Base-by-base conservation (phyloP, 805 yeast species). In the Zygosaccharomyces kombuchaensis region DNA sequence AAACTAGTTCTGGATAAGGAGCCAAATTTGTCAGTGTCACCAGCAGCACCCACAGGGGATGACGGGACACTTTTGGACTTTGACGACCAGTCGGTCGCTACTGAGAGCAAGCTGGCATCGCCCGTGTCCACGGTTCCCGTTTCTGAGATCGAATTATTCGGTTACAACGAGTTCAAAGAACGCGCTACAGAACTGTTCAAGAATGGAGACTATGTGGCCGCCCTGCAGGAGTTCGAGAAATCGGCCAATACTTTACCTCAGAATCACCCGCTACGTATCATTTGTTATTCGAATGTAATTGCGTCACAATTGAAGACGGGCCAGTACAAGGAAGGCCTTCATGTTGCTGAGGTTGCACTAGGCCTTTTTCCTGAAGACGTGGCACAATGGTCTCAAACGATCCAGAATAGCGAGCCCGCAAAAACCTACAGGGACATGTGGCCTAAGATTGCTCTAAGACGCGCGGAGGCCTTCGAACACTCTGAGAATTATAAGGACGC, bases 401-500 rank as follows among this genome's bases (percentile, higher is more conserved):
- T 84, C 49, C 65, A 57, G 38, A 46, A 56, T 16, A 53, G 59
- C 36, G 45, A 48, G 6, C 64, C 65, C 0, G 27, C 40, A 9
- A 63, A 48, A 38, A 47, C 58, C 1, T 63, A 51, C 43, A 80
- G 77, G 58, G 81, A 79, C 13, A 80, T 93, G 64, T 87, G 89
- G 84, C 65, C 76, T 19, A 90, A 88, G 63, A 71, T 91, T 13
- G 63, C 80, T 40, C 67, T 77, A 2, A 79, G 84, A 49, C 78
- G 79, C 51, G 97, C 96, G 0, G 97, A 93, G 59, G 82, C 91
- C 2, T 72, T 81, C 34, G 99, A 93, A 65, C 80, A 80, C 63
- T 58, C 81, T 43, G 99, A 93, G 57, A 76, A 75, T 53, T 87
- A 75, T 64, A 60, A 72, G 45, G 81, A 75, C 6, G 83, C 97